These are phyloP conservation scores for Crithidia brevicula DNA, from an alignment of 208 protist species.

Conservation along the genomic window DNA sequence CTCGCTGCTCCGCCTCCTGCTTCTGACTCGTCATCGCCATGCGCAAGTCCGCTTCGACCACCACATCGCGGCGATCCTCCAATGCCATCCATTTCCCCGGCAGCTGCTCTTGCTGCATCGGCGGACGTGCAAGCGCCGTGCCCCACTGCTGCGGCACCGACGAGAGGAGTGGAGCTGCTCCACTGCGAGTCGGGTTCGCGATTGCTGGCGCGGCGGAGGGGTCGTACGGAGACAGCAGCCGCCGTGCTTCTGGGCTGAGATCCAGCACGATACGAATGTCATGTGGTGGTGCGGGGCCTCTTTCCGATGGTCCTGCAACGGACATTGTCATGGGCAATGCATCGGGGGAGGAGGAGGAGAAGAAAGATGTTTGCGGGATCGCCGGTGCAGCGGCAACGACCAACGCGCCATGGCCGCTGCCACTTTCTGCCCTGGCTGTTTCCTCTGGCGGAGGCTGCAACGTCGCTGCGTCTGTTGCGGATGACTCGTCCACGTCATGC, in stretches of 20 bases:
- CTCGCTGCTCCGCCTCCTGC: not conserved
- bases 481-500: not conserved
- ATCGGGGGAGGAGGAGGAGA: too few species aligned
- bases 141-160: slow-evolving; percentile 3
- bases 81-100: slow-evolving; percentile 19
- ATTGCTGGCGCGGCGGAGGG: not conserved
- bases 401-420: too few species aligned
- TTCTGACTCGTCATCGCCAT: not conserved
- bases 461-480: too few species aligned
- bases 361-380: too few species aligned
- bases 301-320: too few species aligned
- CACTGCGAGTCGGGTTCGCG: too few species aligned
- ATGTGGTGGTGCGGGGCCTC: slow-evolving; percentile 2
- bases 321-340: too few species aligned
- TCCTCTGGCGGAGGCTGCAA: too few species aligned
- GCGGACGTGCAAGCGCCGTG: not conserved
- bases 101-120: slow-evolving; percentile 20
- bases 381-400: not conserved
- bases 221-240: not conserved
- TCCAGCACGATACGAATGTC: slow-evolving; percentile 28
- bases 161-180: too few species aligned
- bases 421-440: too few species aligned
- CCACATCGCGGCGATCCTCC: slow-evolving; percentile 46
- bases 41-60: slow-evolving; percentile 32
- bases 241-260: slow-evolving; percentile 13